Conservation (phyloP, 495 filamentous ascomycete genomes). For the Collariella sp. region DNA sequence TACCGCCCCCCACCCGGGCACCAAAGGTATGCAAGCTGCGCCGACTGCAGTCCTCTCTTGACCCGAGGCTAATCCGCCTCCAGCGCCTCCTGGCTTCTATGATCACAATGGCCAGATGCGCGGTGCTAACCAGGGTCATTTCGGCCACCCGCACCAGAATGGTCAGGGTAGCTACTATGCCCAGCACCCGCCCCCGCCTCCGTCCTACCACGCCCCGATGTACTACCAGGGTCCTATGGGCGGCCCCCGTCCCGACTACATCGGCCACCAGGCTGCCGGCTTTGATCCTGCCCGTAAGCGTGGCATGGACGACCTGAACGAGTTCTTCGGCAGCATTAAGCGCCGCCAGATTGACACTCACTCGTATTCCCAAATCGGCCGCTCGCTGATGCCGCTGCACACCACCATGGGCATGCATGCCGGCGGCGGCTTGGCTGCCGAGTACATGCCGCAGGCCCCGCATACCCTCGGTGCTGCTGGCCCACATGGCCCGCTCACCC, state of each 20-base stretch:
- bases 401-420: conserved; percentile 54
- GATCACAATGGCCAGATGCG: conserved; percentile 53
- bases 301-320: conserved; percentile 77
- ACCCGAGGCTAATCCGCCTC: conserved; percentile 38
- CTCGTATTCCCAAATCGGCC: conserved; percentile 73
- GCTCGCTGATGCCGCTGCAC: conserved; percentile 67
- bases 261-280: conserved; percentile 43
- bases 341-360: conserved; percentile 77
- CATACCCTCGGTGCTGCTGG: conserved; percentile 38
- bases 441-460: conserved; percentile 54
- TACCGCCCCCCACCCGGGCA: conserved; percentile 40
- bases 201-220: conserved; percentile 44
- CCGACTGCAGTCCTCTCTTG: conserved; percentile 6
- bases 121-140: conserved; percentile 40
- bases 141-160: conserved; percentile 43
- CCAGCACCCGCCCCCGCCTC: conserved; percentile 55
- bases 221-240: conserved; percentile 59
- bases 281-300: conserved; percentile 66
- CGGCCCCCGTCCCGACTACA: conserved; percentile 35
- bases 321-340: conserved; percentile 89
- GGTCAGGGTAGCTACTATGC: conserved; percentile 45
- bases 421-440: conserved; percentile 51
- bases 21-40: conserved; percentile 45
- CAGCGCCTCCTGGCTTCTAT: conserved; percentile 49
- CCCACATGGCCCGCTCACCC: conserved; percentile 50